Evolutionary conservation across 1,139 yeast species (phyloP).

Genomic region (Casaregolazyma lundiana): DNA sequence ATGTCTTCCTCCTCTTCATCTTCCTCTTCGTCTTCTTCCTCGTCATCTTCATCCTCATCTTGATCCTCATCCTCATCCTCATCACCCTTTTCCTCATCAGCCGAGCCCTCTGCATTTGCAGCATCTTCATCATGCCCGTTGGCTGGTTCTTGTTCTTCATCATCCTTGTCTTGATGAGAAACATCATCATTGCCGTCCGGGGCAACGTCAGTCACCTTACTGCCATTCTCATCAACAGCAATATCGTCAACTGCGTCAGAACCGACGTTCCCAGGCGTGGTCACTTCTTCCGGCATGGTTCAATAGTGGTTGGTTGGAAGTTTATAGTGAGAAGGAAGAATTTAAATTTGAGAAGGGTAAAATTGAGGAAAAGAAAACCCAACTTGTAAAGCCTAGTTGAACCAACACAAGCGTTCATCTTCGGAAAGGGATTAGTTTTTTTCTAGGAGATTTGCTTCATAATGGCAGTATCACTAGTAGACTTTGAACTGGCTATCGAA

Average conservation of each 20-base stretch:
- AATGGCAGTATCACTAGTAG: constrained; percentile 1
- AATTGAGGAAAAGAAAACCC: not conserved
- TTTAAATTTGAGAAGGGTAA: not conserved
- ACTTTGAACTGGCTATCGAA: constrained; percentile 13
- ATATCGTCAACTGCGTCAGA: no score
- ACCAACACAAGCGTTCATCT: not conserved
- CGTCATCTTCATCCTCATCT: constrained; percentile 27
- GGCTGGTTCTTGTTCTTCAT: constrained; percentile 29
- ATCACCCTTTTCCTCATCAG: constrained; percentile 31
- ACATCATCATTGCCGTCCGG: constrained; percentile 18
- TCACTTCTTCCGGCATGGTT: constrained; percentile 8
- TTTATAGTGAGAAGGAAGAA: not conserved
- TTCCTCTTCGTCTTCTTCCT: constrained; percentile 28
- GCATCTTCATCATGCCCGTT: constrained; percentile 29
- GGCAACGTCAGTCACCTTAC: constrained; percentile 2
- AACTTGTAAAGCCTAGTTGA: not conserved
- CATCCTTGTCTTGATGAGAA: constrained; percentile 25
- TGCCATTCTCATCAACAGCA: not conserved
- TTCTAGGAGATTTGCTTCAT: not conserved
- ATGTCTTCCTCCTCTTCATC: constrained; percentile 26
- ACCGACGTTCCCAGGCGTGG: not conserved
- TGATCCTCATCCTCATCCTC: constrained; percentile 26
- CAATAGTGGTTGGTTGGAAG: not conserved
- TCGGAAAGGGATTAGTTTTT: not conserved
- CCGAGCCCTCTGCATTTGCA: constrained; percentile 25